phyloP scores from a whole-genome alignment of 2,329 filamentous ascomycete species.

The Cercospora nicotianae region DNA sequence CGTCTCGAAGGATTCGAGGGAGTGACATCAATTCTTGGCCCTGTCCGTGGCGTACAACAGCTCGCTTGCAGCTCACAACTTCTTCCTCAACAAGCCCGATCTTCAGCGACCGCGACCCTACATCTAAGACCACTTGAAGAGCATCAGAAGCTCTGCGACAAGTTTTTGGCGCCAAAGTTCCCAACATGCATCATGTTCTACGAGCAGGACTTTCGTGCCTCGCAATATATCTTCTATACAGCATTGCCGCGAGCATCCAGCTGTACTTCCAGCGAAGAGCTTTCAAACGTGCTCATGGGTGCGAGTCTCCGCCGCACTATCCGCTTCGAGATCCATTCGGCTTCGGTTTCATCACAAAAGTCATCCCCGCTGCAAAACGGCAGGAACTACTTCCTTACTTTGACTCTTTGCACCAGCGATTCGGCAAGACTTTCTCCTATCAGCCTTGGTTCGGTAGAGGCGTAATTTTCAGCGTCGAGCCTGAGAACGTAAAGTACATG shows the following conservation, averaged over 20 bases:
- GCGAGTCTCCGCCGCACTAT: constrained; percentile 5
- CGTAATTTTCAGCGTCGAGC: constrained; percentile 10
- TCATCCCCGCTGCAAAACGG: constrained; percentile 8
- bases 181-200: not conserved
- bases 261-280: not conserved
- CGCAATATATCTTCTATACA: not conserved
- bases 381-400: constrained; percentile 12
- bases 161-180: not conserved
- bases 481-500: constrained; percentile 17
- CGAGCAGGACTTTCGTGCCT: not conserved
- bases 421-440: constrained; percentile 3
- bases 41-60: not conserved
- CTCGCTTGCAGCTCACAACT: not conserved
- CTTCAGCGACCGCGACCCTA: not conserved
- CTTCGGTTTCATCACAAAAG: constrained; percentile 1
- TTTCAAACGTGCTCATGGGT: constrained; percentile 1
- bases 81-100: not conserved
- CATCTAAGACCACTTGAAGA: not conserved
- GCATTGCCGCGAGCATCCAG: not conserved
- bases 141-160: not conserved
- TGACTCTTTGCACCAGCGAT: constrained; percentile 1
- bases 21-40: not conserved
- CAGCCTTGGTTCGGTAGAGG: constrained; percentile 1
- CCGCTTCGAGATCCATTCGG: constrained; percentile 5
- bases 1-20: not conserved